Evolutionary conservation across 768 basidiomycete species (phyloP).

Genomic region (Hypholoma sublateritium): DNA sequence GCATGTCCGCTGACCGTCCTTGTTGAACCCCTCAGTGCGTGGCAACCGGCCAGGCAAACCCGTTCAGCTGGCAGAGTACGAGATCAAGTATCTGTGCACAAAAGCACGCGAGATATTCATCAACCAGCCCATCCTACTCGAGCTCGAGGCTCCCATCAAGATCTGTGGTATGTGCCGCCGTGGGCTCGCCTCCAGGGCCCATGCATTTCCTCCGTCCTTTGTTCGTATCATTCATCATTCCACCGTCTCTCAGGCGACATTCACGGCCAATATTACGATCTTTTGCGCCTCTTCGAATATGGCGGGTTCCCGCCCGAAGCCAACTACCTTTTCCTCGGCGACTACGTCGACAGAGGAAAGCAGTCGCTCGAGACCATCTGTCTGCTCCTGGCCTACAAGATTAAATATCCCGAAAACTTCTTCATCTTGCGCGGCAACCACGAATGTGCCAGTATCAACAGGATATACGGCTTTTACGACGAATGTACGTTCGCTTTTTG

Average conservation of each 20-base stretch:
- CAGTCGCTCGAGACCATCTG: constrained; percentile 99
- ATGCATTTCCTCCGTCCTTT: constrained; percentile 12
- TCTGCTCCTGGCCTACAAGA: constrained; percentile 98
- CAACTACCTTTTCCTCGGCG: constrained; percentile 99
- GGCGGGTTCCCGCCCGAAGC: constrained; percentile 99
- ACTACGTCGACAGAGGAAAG: constrained; percentile 99
- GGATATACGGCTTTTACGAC: constrained; percentile 99
- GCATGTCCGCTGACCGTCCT: constrained; percentile 23
- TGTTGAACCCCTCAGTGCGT: constrained; percentile 55
- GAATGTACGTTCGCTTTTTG: constrained; percentile 71
- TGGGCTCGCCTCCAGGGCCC: neutral
- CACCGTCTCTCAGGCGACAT: constrained; percentile 74
- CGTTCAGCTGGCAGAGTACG: constrained; percentile 96
- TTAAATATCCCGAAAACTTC: constrained; percentile 99
- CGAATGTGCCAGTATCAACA: constrained; percentile 98
- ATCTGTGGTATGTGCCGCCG: constrained; percentile 80
- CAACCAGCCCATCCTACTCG: constrained; percentile 96
- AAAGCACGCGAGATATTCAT: constrained; percentile 99
- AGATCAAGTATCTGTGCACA: constrained; percentile 99
- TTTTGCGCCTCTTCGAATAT: constrained; percentile 96
- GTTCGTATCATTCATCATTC: constrained; percentile 14
- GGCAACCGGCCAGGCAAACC: constrained; percentile 99
- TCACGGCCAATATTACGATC: constrained; percentile 99
- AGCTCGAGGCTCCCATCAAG: constrained; percentile 99
- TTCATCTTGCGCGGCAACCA: constrained; percentile 99